Base-by-base conservation (phyloP, 2,329 filamentous ascomycete species). In the Calcarisporium arbuscula region DNA sequence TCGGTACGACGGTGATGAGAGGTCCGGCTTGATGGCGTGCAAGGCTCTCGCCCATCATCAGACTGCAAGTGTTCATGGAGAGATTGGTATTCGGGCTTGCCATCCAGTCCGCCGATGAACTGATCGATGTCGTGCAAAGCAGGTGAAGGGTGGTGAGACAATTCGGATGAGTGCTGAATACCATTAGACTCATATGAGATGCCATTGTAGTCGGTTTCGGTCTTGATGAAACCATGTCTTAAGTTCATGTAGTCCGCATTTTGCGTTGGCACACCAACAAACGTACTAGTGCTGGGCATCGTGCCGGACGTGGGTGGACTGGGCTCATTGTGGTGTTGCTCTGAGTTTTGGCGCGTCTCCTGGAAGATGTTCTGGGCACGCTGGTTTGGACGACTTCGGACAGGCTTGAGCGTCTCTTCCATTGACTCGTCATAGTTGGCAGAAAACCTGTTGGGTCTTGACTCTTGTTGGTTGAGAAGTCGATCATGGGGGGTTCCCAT, bases 391-490 rank as follows among this genome's bases (percentile, higher is more conserved):
- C 60, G 63, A 35, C 53, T 59, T 21, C 65, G 64, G 11, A 56
- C 49, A 5, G 77, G 76, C 58, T 79, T 80, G 47, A 81, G 67
- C 1, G 77, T 80, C 55, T 79, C 75, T 49, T 80, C 76, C 71
- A 79, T 76, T 11, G 75, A 79, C 54, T 77, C 75, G 47, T 82
- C 77, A 43, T 78, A 79, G 29, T 66, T 68, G 18, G 80, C 74
- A 4, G 68, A 55, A 49, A 82, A 82, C 35, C 81, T 58, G 45
- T 56, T 62, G 4, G 63, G 62, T 4, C 58, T 56, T 12, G 56
- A 44, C 30, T 62, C 53, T 23, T 65, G 60, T 23, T 65, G 60
- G 57, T 70, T 69, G 28, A 55, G 48, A 27, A 61, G 47, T 32
- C 62, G 60, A 41, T 70, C 60, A 42, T 70, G 67, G 28, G 81